Evolutionary conservation across 2,329 filamentous ascomycete genomes (phyloP).

Genomic region (Claviceps cyperi): DNA sequence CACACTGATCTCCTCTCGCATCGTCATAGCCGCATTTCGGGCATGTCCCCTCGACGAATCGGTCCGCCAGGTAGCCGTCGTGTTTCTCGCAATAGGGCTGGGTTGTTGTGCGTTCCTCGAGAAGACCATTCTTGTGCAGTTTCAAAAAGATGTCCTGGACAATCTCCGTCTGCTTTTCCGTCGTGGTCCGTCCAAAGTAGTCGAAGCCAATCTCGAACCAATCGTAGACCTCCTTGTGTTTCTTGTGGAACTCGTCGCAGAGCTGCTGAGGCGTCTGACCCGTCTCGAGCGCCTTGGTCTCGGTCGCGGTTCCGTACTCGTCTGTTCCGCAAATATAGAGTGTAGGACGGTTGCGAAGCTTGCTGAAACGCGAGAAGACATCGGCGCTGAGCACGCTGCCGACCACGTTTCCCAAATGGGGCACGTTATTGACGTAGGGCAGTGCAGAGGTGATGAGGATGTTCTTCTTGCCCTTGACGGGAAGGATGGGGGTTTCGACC

Average conservation of each 20-base stretch:
- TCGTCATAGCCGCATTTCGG: constrained; percentile 58
- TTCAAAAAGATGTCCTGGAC: constrained; percentile 81
- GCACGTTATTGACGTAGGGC: constrained; percentile 62
- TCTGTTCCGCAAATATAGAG: constrained; percentile 73
- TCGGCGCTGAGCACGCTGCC: constrained; percentile 81
- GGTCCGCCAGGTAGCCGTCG: constrained; percentile 65
- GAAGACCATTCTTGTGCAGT: constrained; percentile 75
- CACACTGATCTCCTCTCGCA: constrained; percentile 60
- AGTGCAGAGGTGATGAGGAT: constrained; percentile 84
- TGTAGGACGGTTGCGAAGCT: constrained; percentile 63
- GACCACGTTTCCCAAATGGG: constrained; percentile 80
- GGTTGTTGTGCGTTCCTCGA: constrained; percentile 73
- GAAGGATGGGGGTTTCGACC: constrained; percentile 34
- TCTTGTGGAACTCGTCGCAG: constrained; percentile 82
- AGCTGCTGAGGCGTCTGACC: constrained; percentile 68
- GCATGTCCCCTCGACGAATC: constrained; percentile 71
- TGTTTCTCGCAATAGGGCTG: constrained; percentile 85
- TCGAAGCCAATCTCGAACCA: constrained; percentile 96
- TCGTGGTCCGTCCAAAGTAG: constrained; percentile 87
- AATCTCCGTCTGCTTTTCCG: constrained; percentile 77
- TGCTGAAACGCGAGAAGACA: constrained; percentile 70
- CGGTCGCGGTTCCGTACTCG: constrained; percentile 91
- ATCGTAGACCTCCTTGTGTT: constrained; percentile 83
- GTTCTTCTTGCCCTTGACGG: constrained; percentile 64
- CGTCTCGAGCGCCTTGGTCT: constrained; percentile 88